Evolutionary conservation across 1,284 basidiomycete genomes (phyloP), one percentile per base, ranked within the genome.

Genomic region (Neotropicomus parvogracilis): DNA sequence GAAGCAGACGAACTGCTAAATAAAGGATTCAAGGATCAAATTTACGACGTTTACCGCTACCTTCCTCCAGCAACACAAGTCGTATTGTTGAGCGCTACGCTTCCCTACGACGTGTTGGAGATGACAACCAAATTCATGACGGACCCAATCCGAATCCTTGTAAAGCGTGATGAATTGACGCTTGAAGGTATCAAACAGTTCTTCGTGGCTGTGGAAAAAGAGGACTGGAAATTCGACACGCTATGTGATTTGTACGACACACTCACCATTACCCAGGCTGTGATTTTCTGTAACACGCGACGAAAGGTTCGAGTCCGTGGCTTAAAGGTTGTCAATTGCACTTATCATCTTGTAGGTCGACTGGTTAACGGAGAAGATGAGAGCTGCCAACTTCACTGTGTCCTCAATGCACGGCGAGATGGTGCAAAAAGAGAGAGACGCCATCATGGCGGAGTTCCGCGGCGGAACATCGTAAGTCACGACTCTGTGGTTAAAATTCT

Each of bases 91-190:
- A 95, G 91, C 57, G 95, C 95, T 19, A 99, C 95, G 6, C 76
- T 99, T 40, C 95, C 95, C 1, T 92, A 97, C 65, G 97, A 99
- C 66, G 95, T 99, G 20, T 73, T 99, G 64, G 97, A 99, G 75
- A 97, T 99, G 91, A 99, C 97, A 19, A 97, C 92, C 44, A 99
- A 99, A 75, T 99, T 99, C 78, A 99, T 99, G 97, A 97, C 93
- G 41, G 95, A 99, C 68, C 94, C 93, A 19, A 91, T 99, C 60
- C 88, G 95, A 46, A 98, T 99, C 64, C 86, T 99, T 54, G 97
- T 99, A 70, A 98, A 99, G 78, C 94, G 95, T 85, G 97, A 99
- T 68, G 97, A 99, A 72, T 80, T 99, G 77, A 99, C 97, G 40
- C 79, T 99, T 47, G 97, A 99, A 69, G 95, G 97, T 20, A 99